Base-by-base conservation (phyloP, 176 grass and related monocot species). In the Thinopyrum elongatum region DNA sequence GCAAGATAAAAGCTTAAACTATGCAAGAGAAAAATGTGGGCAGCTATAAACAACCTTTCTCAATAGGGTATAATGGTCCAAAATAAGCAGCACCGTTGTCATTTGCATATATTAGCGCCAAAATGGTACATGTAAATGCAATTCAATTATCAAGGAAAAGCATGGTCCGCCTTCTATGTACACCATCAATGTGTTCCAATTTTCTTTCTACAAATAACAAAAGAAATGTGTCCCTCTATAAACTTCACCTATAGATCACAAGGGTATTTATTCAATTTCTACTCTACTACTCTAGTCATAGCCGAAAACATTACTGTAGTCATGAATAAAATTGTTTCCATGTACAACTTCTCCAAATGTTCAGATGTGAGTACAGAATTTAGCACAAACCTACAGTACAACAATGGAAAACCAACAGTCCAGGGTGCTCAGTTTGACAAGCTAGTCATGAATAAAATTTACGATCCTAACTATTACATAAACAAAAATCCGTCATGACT, bases 71-170 rank as follows among this genome's bases (percentile, higher is more conserved):
- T 51, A 21, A 66, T 10, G n/a, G 14, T 65, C 31, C 23, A 28
- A 66, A 51, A 34, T 51, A 67, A 78, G 15, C 58, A 84, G 30
- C 7, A 15, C 22, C 13, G 11, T n/a, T 71, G 61, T 57, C 61
- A 85, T 55, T 67, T 76, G 71, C 58, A 84, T 65, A 25, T 44
- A 60, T 33, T 63, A 75, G 82, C 53, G 75, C 70, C 10, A 75
- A 36, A 61, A 62, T 22, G 1, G 14, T 82, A 39, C 21, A 33
- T n/a, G 5, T 46, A 78, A 39, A 74, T 28, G 29, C 22, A 26
- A 62, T 82, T 59, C 41, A 81, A 36, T 76, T 57, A 67, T 49
- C 46, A 69, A 42, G 53, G 42, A 65, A 74, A 85, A 46, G 8
- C 78, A 46, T 8, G 29, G 10, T 58, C 8, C 58, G 42, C 19